These are phyloP conservation scores for Hypsizygus ulmarius DNA, from an alignment of 1,284 basidiomycete genomes.

Conservation along the genomic window DNA sequence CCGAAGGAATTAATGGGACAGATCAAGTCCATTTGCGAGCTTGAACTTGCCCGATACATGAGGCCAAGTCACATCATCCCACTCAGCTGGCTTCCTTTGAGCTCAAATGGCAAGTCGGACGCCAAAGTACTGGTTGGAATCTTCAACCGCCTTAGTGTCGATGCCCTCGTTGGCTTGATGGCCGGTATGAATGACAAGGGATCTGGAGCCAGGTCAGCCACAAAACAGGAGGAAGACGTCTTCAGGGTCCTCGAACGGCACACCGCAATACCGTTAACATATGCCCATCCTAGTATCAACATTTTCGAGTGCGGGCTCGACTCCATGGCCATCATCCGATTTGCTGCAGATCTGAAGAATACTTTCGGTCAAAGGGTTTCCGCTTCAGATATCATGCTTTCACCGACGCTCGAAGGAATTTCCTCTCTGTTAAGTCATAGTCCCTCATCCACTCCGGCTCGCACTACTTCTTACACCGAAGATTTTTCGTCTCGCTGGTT, in stretches of 20 bases:
- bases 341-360: constrained; percentile 37
- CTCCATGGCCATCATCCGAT: constrained; percentile 39
- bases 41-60: constrained; percentile 50
- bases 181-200: constrained; percentile 9
- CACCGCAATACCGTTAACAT: constrained; percentile 17
- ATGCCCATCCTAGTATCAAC: constrained; percentile 27
- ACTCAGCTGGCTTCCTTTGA: constrained; percentile 46
- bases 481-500: constrained; percentile 29
- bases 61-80: constrained; percentile 49
- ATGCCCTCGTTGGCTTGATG: constrained; percentile 22
- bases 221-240: constrained; percentile 24
- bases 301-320: constrained; percentile 48
- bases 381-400: constrained; percentile 43
- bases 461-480: constrained; percentile 17
- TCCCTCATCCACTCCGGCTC: neutral
- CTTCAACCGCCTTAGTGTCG: constrained; percentile 35
- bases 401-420: constrained; percentile 34
- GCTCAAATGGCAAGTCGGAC: constrained; percentile 48
- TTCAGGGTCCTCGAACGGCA: constrained; percentile 23
- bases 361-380: constrained; percentile 29
- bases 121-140: constrained; percentile 38
- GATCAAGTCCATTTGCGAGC: constrained; percentile 37
- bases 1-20: constrained; percentile 31
- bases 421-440: constrained; percentile 22
- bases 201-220: constrained; percentile 12